A percentile compares a stretch with the other conserved stretches of the same genome.
phyloP scores from a whole-genome alignment of 495 filamentous ascomycete species.

The Halenospora varia region DNA sequence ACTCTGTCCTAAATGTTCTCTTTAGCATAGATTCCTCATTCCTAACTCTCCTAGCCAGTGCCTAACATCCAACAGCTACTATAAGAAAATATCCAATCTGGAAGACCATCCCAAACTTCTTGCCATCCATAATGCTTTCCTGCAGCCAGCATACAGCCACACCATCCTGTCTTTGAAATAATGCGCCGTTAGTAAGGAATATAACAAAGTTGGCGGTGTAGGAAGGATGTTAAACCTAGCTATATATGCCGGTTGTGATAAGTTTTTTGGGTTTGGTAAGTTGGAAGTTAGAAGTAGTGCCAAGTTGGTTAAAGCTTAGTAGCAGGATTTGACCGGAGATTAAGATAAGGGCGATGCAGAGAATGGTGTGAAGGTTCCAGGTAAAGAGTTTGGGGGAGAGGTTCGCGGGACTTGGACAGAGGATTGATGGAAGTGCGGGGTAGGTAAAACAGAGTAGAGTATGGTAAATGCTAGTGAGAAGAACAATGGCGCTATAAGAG shows the following conservation, averaged over 20 bases:
- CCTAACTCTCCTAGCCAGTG: slow-evolving; percentile 2
- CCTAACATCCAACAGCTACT: not conserved
- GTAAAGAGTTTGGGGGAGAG: slow-evolving; percentile 10
- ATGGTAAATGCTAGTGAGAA: slow-evolving; percentile 11
- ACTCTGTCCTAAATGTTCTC: slow-evolving; percentile 13
- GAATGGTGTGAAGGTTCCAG: not conserved
- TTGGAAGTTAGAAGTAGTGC: slow-evolving; percentile 43
- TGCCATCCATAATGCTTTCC: not conserved
- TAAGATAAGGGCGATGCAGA: slow-evolving; percentile 2
- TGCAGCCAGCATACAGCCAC: slow-evolving; percentile 15
- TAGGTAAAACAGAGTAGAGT: slow-evolving; percentile 2
- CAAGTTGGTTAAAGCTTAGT: slow-evolving; percentile 26
- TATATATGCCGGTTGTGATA: slow-evolving; percentile 39
- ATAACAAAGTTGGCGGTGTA: slow-evolving; percentile 33
- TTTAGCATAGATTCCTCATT: slow-evolving; percentile 13
- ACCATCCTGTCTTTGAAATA: slow-evolving; percentile 6
- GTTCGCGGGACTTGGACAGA: slow-evolving; percentile 9
- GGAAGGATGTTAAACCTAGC: slow-evolving; percentile 45
- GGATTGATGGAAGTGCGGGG: not conserved
- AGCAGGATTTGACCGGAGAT: slow-evolving; percentile 1
- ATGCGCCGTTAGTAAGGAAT: not conserved
- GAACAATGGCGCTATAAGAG: slow-evolving; percentile 1
- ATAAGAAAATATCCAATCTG: not conserved
- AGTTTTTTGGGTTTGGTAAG: slow-evolving; percentile 39
- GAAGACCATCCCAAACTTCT: slow-evolving; percentile 3